Evolutionary conservation across 441 rosid genomes (phyloP).

Genomic region (Eruca vesicaria): DNA sequence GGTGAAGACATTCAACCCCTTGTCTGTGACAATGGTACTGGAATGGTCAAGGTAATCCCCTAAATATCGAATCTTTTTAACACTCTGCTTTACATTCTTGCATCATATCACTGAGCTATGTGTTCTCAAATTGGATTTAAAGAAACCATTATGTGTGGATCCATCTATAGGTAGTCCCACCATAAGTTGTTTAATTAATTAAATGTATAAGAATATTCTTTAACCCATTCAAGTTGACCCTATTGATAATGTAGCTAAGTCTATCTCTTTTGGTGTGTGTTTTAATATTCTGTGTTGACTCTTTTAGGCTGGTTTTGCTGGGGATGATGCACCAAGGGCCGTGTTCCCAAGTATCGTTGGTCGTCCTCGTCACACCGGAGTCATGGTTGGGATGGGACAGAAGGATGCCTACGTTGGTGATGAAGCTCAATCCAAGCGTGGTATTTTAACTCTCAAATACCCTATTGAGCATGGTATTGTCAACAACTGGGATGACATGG

Average conservation of each 20-base stretch:
- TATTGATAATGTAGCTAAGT: neutral
- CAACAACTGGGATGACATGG: constrained; percentile 49
- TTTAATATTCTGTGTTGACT: neutral
- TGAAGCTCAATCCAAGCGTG: constrained; percentile 35
- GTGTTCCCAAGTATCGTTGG: constrained; percentile 64
- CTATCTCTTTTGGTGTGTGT: neutral
- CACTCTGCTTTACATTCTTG: too few species aligned
- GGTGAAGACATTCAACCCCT: neutral
- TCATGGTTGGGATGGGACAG: constrained; percentile 48
- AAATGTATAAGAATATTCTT: too few species aligned
- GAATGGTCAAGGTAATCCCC: neutral
- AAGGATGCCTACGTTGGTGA: constrained; percentile 43
- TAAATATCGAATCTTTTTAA: neutral
- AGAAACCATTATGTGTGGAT: too few species aligned
- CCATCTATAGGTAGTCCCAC: too few species aligned
- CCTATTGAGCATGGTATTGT: constrained; percentile 49
- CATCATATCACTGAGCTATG: too few species aligned
- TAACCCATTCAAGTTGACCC: too few species aligned
- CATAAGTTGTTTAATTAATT: too few species aligned
- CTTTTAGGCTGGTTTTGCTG: constrained; percentile 68
- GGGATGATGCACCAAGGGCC: constrained; percentile 75
- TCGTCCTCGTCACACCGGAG: constrained; percentile 57
- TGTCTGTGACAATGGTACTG: neutral
- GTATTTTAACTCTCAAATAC: constrained; percentile 34
- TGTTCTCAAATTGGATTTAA: too few species aligned